Base-by-base conservation (phyloP, 805 yeast species). In the Pichia eremophila region DNA sequence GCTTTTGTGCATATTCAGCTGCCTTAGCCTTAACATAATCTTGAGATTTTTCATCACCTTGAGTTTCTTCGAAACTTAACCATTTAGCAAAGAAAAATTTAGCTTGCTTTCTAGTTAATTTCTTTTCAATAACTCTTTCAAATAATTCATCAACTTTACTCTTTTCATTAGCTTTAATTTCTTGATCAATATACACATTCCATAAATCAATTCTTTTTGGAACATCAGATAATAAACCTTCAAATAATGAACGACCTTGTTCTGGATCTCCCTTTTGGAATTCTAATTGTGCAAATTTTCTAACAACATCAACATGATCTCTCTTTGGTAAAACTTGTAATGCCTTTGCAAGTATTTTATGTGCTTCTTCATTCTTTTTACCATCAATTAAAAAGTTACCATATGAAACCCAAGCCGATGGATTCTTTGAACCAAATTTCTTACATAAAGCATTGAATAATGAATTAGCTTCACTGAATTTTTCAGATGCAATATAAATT, bases 161-260 rank as follows among this genome's bases (percentile, higher is more conserved):
- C 65, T 81, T 81, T 45, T 80, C 83, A 46, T 74, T 77, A 29
- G 66, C 61, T 66, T 87, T 89, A 58, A 87, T 81, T 65, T 91
- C 98, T 65, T 87, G 95, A 65, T 91, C 99, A 54, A 91, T 77
- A 66, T 89, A 91, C 39, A 91, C 95, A 60, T 85, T 90, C 98
- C 98, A 91, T 52, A 91, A 66, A 65, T 91, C 99, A 52, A 87
- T 78, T 68, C 95, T 79, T 73, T 88, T 88, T 46, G 96, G 93
- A 43, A 85, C 91, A 61, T 90, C 93, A 25, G 91, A 78, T 46
- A 91, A 66, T 54, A 91, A 75, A 50, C 97, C 98, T 70, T 91
- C 98, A 60, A 91, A 87, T 56, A 91, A 73, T 1, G 97, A 86
- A 63, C 98, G 82, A 46, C 95, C 99, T 64, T 90, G 91, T 66